Percentiles rank a stretch among this genome's conserved stretches.
These are phyloP conservation scores for Termitomyces sp. DNA, from an alignment of 768 basidiomycete species.

Conservation along the genomic window DNA sequence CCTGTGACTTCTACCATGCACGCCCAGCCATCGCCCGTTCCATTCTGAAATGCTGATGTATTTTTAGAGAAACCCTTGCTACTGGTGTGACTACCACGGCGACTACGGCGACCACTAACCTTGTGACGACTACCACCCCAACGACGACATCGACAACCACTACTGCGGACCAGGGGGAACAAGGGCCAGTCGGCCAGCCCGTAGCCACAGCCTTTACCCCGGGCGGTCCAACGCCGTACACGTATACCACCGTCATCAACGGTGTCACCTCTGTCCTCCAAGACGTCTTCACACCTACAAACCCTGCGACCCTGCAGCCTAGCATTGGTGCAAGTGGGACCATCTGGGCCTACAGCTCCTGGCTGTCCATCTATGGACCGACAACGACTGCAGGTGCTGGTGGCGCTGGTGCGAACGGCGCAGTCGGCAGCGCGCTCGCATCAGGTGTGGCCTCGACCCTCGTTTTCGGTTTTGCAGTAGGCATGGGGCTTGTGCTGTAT, in stretches of 20 bases:
- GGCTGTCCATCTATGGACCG: slow-evolving; percentile 26
- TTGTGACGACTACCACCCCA: slow-evolving; percentile 15
- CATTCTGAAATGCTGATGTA: not conserved
- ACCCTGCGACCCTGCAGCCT: slow-evolving; percentile 24
- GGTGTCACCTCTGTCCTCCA: slow-evolving; percentile 30
- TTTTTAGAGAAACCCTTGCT: slow-evolving; percentile 20
- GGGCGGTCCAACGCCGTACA: slow-evolving; percentile 46
- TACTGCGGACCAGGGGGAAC: slow-evolving; percentile 24
- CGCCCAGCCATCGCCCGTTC: not conserved
- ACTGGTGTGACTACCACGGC: slow-evolving; percentile 11
- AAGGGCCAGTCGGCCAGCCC: slow-evolving; percentile 59
- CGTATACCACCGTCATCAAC: slow-evolving; percentile 44
- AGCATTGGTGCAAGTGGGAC: slow-evolving; percentile 27
- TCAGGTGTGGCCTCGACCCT: not conserved
- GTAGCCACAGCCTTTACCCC: slow-evolving; percentile 31
- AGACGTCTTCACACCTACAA: slow-evolving; percentile 40
- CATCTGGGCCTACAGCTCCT: slow-evolving; percentile 29
- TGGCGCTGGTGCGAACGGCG: not conserved
- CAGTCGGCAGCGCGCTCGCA: not conserved
- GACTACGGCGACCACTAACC: not conserved
- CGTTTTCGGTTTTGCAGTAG: not conserved
- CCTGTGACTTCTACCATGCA: slow-evolving; percentile 15
- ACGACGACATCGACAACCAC: slow-evolving; percentile 20
- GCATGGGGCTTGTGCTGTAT: slow-evolving; percentile 3
- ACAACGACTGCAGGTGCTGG: slow-evolving; percentile 9